phyloP scores from a whole-genome alignment of 2,329 filamentous ascomycete species.

The Cladophialophora immunda region DNA sequence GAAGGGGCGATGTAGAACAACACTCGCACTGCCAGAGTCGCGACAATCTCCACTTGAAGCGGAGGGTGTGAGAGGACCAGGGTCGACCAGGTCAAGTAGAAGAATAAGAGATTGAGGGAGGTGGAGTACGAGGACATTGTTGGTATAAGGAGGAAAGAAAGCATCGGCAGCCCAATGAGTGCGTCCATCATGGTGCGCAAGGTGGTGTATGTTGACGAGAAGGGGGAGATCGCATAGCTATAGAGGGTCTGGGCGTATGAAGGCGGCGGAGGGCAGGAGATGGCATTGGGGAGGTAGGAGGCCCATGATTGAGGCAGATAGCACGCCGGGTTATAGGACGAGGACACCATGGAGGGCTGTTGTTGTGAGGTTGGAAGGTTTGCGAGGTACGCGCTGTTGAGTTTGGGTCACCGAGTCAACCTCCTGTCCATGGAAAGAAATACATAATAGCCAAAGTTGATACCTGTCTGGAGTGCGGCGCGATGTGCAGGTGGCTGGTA shows the following conservation, averaged over 20 bases:
- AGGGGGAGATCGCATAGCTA: slow-evolving; percentile 38
- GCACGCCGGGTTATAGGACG: slow-evolving; percentile 39
- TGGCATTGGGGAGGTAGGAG: slow-evolving; percentile 35
- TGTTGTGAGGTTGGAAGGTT: background rate
- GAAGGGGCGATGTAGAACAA: slow-evolving; percentile 79
- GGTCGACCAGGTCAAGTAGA: slow-evolving; percentile 89
- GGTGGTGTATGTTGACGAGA: slow-evolving; percentile 38
- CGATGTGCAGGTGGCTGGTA: background rate
- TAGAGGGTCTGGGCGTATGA: slow-evolving; percentile 35
- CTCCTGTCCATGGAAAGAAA: background rate
- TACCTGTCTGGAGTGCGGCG: background rate
- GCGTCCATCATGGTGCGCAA: slow-evolving; percentile 62
- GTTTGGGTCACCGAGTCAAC: background rate
- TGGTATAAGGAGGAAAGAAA: slow-evolving; percentile 72
- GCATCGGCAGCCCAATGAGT: slow-evolving; percentile 75
- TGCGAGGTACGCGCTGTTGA: background rate
- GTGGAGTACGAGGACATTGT: slow-evolving; percentile 75
- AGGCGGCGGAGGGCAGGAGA: slow-evolving; percentile 41
- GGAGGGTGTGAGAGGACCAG: slow-evolving; percentile 80
- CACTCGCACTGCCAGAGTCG: slow-evolving; percentile 71
- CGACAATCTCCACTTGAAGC: slow-evolving; percentile 77
- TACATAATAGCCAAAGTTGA: background rate
- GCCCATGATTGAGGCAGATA: slow-evolving; percentile 39
- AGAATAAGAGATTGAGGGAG: slow-evolving; percentile 84
- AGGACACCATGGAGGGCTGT: slow-evolving; percentile 19